Conservation (phyloP, 1,284 basidiomycete genomes). For the Ceratobasidium papillatum region DNA sequence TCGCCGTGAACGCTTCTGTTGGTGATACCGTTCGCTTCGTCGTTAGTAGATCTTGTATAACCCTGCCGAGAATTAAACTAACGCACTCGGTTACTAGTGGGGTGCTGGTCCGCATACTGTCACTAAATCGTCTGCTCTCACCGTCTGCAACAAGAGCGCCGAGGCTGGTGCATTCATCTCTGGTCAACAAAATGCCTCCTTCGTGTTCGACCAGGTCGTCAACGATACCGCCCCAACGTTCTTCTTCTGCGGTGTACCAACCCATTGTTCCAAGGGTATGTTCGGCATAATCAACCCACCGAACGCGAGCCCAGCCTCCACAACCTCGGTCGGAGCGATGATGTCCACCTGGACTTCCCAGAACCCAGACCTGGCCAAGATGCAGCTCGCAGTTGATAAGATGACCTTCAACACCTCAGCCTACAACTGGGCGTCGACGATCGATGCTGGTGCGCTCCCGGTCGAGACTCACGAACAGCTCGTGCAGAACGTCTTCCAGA, state of each 20-base stretch:
- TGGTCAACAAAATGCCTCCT: conserved; percentile 67
- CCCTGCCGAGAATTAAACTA: background rate
- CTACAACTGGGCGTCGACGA: conserved; percentile 67
- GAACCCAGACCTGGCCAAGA: conserved; percentile 64
- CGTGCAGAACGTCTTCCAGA: conserved; percentile 67
- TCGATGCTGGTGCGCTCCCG: conserved; percentile 65
- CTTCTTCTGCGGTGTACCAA: conserved; percentile 74
- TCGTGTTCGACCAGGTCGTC: conserved; percentile 72
- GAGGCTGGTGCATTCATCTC: conserved; percentile 66
- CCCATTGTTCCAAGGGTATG: conserved; percentile 80
- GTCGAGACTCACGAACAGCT: conserved; percentile 61
- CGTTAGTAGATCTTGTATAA: background rate
- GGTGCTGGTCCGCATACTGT: conserved; percentile 77
- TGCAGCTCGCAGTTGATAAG: conserved; percentile 61
- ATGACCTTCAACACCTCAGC: conserved; percentile 59
- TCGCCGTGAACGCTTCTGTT: conserved; percentile 73
- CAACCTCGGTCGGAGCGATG: conserved; percentile 61
- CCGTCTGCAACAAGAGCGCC: conserved; percentile 72
- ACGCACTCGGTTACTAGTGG: conserved; percentile 55
- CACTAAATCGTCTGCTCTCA: conserved; percentile 71
- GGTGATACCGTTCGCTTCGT: conserved; percentile 78
- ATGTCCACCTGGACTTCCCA: conserved; percentile 59
- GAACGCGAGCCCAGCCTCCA: conserved; percentile 54
- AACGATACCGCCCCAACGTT: conserved; percentile 74
- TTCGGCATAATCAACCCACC: conserved; percentile 78